phyloP scores from a whole-genome alignment of 495 filamentous ascomycete genomes.

The Copromyces sp. region DNA sequence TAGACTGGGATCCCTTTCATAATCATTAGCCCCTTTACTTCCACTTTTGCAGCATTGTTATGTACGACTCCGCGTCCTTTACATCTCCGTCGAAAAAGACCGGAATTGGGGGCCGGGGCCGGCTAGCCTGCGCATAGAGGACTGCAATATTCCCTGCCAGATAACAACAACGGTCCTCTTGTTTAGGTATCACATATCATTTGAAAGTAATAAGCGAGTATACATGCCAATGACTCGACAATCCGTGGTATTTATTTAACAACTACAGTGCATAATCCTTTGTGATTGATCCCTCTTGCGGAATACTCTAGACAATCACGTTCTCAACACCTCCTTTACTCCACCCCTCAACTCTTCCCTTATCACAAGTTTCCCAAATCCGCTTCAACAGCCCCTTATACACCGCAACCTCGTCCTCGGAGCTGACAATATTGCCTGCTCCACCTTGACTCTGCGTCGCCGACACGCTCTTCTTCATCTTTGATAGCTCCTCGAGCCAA shows the following conservation, averaged over 20 bases:
- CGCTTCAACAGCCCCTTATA: slow-evolving; percentile 49
- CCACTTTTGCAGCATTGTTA: neutral
- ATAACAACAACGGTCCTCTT: neutral
- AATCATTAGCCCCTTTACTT: neutral
- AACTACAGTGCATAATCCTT: neutral
- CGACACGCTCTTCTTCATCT: slow-evolving; percentile 38
- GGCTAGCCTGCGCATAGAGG: neutral
- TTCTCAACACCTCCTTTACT: slow-evolving; percentile 40
- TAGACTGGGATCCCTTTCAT: neutral
- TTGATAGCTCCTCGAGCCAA: slow-evolving; percentile 51
- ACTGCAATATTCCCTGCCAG: neutral
- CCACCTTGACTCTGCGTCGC: slow-evolving; percentile 2
- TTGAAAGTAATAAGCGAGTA: neutral
- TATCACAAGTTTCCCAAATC: slow-evolving; percentile 63
- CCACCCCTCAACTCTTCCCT: slow-evolving; percentile 56
- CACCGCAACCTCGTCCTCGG: slow-evolving; percentile 31
- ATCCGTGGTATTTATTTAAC: neutral
- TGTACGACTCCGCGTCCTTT: neutral
- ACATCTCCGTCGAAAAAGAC: neutral
- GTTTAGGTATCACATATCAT: neutral
- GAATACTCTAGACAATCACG: neutral
- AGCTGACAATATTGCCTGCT: slow-evolving; percentile 12
- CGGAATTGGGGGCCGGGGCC: neutral
- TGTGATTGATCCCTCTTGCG: neutral
- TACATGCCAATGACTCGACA: neutral